Evolutionary conservation across 768 basidiomycete species (phyloP).

Genomic region (Lyophyllum shimeji): DNA sequence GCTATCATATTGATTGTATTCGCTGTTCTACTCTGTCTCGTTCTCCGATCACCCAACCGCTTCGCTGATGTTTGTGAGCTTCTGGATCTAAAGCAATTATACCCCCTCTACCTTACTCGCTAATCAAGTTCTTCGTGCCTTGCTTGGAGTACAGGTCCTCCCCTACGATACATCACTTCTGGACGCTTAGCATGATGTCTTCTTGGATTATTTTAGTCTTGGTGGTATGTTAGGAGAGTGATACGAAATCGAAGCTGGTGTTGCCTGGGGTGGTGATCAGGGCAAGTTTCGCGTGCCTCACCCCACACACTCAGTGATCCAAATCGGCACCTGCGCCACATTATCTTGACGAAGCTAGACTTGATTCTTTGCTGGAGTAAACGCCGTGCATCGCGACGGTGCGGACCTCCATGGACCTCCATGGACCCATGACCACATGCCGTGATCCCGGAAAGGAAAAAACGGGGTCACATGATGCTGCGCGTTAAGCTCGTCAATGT

Average conservation of each 20-base stretch:
- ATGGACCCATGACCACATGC: too few species aligned
- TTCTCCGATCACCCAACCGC: neutral
- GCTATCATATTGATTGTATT: neutral
- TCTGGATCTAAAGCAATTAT: neutral
- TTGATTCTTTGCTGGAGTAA: too few species aligned
- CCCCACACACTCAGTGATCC: too few species aligned
- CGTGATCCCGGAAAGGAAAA: constrained; percentile 4
- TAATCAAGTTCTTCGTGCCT: neutral
- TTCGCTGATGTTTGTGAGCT: neutral
- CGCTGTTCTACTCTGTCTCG: neutral
- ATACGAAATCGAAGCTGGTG: too few species aligned
- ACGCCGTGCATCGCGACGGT: too few species aligned
- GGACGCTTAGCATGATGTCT: neutral
- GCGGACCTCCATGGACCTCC: too few species aligned
- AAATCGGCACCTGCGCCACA: too few species aligned
- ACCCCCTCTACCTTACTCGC: neutral
- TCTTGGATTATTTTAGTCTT: neutral
- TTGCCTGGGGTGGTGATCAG: too few species aligned
- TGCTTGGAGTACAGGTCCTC: neutral
- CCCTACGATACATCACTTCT: neutral
- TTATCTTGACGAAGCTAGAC: too few species aligned
- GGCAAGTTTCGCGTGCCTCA: too few species aligned
- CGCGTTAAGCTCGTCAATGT: constrained; percentile 9
- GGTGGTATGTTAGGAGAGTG: neutral
- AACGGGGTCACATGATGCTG: constrained; percentile 16